These are phyloP conservation scores for Cladosporium sp. DNA, from an alignment of 2,329 filamentous ascomycete genomes.

Conservation along the genomic window DNA sequence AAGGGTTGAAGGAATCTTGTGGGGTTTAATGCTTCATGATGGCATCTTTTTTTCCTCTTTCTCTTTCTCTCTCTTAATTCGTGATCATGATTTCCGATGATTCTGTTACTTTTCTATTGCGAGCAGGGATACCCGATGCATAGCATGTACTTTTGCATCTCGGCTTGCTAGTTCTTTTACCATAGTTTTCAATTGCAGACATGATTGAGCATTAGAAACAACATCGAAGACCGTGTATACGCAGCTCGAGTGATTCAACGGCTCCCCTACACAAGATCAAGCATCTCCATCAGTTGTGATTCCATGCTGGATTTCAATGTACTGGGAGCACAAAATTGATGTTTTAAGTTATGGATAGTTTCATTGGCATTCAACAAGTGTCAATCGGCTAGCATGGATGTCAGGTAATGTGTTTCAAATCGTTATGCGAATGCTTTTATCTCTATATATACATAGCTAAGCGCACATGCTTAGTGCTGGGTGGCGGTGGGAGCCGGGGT, in stretches of 20 bases:
- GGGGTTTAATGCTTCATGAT: background rate
- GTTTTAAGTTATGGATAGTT: too few species aligned
- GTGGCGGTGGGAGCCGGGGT: conserved; percentile 4
- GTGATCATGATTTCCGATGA: background rate
- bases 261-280: too few species aligned
- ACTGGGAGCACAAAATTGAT: too few species aligned
- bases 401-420: too few species aligned
- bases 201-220: too few species aligned
- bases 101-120: background rate
- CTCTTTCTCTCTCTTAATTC: too few species aligned
- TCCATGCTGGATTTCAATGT: too few species aligned
- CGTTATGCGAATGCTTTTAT: background rate
- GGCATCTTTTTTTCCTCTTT: background rate
- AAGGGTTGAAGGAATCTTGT: conserved; percentile 40
- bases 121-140: conserved; percentile 11
- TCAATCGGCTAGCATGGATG: too few species aligned
- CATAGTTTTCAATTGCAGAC: background rate
- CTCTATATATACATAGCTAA: background rate
- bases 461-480: background rate
- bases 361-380: too few species aligned
- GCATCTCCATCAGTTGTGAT: too few species aligned
- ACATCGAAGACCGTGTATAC: too few species aligned
- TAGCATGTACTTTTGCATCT: conserved; percentile 3
- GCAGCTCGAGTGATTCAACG: too few species aligned
- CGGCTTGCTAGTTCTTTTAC: background rate